Evolutionary conservation across 331 rosid species (phyloP).

Genomic region (Stylosanthes scabra): DNA sequence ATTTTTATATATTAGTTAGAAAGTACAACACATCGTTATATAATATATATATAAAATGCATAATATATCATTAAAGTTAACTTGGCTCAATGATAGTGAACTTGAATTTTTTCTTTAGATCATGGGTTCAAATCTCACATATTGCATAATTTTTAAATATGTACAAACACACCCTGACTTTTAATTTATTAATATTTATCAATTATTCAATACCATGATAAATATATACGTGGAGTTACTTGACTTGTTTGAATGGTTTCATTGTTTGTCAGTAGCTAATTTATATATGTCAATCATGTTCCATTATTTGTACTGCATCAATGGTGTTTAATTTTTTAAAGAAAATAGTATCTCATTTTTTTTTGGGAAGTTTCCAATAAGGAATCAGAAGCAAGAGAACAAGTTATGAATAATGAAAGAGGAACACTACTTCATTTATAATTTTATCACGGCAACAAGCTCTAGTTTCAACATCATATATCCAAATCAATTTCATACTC

Average conservation of each 20-base stretch:
- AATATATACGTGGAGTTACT: not conserved
- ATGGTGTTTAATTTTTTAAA: not conserved
- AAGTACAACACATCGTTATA: too few species aligned
- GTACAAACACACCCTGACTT: too few species aligned
- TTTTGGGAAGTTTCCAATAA: not conserved
- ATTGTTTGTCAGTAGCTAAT: conserved; percentile 28
- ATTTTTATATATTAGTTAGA: too few species aligned
- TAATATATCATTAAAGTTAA: too few species aligned
- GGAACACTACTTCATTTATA: not conserved
- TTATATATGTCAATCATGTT: conserved; percentile 13
- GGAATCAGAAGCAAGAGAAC: not conserved
- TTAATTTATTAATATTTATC: conserved; percentile 31
- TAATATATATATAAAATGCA: too few species aligned
- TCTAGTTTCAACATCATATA: conserved; percentile 8
- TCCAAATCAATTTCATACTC: not conserved
- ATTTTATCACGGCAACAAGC: not conserved
- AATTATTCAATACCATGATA: conserved; percentile 16
- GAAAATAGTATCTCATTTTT: not conserved
- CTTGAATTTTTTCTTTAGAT: too few species aligned
- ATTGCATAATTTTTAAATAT: too few species aligned
- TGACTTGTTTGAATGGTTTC: conserved; percentile 29
- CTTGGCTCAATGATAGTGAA: too few species aligned
- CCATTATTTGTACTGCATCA: conserved; percentile 17
- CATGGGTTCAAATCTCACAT: too few species aligned
- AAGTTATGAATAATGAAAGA: conserved; percentile 5